Conservation (phyloP, 169 alveolate genomes). For the Perkinsus marinus region DNA sequence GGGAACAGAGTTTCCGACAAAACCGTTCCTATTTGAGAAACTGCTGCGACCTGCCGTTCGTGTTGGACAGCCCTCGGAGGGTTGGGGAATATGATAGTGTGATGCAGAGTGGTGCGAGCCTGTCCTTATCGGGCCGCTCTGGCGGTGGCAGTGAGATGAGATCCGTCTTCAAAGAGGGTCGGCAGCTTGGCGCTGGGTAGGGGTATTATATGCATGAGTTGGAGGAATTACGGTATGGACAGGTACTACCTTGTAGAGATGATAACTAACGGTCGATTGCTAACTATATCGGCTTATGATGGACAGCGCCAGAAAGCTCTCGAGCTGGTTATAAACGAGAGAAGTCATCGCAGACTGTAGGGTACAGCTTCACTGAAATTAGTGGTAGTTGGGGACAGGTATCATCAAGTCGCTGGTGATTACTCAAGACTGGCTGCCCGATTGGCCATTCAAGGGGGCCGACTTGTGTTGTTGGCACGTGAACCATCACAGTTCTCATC, state of each 20-base stretch:
- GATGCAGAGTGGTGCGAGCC: background rate
- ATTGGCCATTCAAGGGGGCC: background rate
- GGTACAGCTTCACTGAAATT: background rate
- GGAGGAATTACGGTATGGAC: background rate
- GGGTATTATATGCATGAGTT: background rate
- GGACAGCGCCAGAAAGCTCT: no score
- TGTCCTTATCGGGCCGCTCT: background rate
- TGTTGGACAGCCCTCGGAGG: background rate
- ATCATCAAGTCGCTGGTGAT: background rate
- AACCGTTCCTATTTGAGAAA: background rate
- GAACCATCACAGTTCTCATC: background rate
- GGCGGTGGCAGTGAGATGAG: background rate
- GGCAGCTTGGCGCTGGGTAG: background rate
- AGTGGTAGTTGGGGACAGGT: background rate
- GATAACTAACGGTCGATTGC: no score
- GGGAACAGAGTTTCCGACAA: slow-evolving; percentile 5
- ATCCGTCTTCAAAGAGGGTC: background rate
- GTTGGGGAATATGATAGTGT: background rate
- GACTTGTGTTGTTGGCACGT: background rate
- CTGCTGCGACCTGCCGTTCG: slow-evolving; percentile 6
- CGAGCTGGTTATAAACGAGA: no score
- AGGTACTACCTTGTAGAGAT: slow-evolving; percentile 4
- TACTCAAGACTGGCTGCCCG: background rate
- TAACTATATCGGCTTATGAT: no score
- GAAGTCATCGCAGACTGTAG: background rate